Evolutionary conservation across 352 stramenopile species (phyloP), one percentile per base, ranked within the genome.

Genomic region (Globisporangium uncinulatum): DNA sequence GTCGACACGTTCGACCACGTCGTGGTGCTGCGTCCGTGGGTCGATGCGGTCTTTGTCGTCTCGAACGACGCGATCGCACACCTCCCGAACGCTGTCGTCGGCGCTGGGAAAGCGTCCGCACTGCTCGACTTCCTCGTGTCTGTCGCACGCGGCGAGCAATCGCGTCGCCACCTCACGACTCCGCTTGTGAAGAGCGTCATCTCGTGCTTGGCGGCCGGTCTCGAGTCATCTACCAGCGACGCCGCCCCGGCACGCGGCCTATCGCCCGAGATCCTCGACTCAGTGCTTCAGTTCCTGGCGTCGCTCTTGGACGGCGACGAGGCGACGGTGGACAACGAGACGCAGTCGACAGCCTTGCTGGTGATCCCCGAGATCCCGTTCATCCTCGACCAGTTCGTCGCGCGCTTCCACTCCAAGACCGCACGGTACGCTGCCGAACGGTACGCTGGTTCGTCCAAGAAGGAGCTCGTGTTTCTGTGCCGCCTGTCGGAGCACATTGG

Each of bases 381-480:
- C 52, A 63, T 95, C 41, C 58, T 95, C 20, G 58, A 80, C 32
- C 80, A 93, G 49, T 94, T 95, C 59, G 78, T 95, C 4, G 59
- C 61, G 36, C 86, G 86, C 6, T 95, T 95, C 64, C 67, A 93
- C 54, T 79, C 77, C 42, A 93, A 92, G 66, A 76, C 77, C 10
- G 76, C 83, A 34, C 83, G 86, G 5, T 92, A 92, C 44, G 73
- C 74, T 2, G 74, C 76, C 19, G 83, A 93, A 46, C 73, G 80
- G 3, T 92, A 91, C 32, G 80, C 83, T 1, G 86, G 82, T 3
- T 94, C 86, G 32, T 92, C 86, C 17, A 80, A 79, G 31, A 89
- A 88, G 32, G 86, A 95, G 54, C 76, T 95, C 17, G 65, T 67
- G 4, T 91, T 95, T 53, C 53, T 95, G 13, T 95, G 86, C 46